phyloP scores from a whole-genome alignment of 164 flowering plant genomes.

The Taxillus chinensis region DNA sequence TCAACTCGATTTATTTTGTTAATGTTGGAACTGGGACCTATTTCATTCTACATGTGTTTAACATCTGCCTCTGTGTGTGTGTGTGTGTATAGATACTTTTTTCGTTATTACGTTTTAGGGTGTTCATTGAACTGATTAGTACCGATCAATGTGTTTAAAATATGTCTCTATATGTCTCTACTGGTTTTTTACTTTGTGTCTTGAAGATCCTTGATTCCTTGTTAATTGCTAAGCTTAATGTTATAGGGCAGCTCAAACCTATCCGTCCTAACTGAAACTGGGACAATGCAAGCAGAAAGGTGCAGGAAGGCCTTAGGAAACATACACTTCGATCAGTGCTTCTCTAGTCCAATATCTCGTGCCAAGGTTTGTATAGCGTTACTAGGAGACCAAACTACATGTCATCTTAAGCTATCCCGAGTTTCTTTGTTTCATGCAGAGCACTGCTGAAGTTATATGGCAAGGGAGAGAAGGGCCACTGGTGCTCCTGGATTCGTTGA shows the following conservation, averaged over 20 bases:
- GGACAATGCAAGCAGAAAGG: slow-evolving; percentile 54
- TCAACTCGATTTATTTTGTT: no score
- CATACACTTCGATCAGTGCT: slow-evolving; percentile 51
- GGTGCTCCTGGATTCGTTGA: slow-evolving; percentile 61
- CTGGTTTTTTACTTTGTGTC: neutral
- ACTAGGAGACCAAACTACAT: neutral
- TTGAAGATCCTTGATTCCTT: neutral
- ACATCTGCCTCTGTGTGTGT: no score
- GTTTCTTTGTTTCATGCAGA: slow-evolving; percentile 25
- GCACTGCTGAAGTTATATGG: slow-evolving; percentile 66
- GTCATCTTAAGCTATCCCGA: slow-evolving; percentile 1
- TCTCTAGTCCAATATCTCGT: slow-evolving; percentile 72
- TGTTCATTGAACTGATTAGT: no score
- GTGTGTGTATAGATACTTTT: no score
- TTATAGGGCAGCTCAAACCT: slow-evolving; percentile 59
- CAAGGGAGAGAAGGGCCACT: slow-evolving; percentile 54
- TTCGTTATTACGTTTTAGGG: no score
- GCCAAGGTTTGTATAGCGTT: slow-evolving; percentile 43
- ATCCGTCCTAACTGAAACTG: slow-evolving; percentile 58
- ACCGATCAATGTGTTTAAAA: no score
- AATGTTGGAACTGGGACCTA: no score
- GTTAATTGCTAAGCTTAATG: neutral
- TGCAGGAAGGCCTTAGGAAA: slow-evolving; percentile 46
- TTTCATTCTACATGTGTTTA: no score
- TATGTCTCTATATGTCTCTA: neutral